Percentiles rank a stretch among this genome's conserved stretches.
These are phyloP conservation scores for Moringa oleifera DNA, from an alignment of 345 rosid species.

Conservation along the genomic window DNA sequence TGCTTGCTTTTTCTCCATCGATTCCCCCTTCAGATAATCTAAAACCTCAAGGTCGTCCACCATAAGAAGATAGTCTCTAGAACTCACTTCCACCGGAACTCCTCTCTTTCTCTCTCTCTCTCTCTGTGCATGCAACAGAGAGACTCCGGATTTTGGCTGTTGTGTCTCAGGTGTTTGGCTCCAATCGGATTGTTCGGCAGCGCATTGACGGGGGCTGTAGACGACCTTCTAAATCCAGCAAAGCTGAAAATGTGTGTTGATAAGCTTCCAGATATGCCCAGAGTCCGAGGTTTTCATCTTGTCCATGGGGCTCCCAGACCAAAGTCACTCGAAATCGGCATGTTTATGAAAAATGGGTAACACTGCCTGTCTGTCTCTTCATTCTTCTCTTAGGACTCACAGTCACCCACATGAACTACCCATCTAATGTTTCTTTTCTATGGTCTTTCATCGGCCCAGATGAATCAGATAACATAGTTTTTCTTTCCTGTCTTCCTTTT, in stretches of 20 bases:
- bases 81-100: no score
- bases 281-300: slow-evolving; percentile 38
- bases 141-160: not conserved
- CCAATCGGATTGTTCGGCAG: slow-evolving; percentile 1
- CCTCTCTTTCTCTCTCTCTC: not conserved
- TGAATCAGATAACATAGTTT: no score
- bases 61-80: no score
- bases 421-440: no score
- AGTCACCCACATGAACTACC: no score
- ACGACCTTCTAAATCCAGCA: slow-evolving; percentile 24
- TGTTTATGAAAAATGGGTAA: slow-evolving; percentile 79
- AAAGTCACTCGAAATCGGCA: slow-evolving; percentile 60
- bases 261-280: slow-evolving; percentile 65
- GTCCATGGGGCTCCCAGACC: slow-evolving; percentile 35
- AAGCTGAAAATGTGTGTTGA: slow-evolving; percentile 73
- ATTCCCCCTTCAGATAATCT: no score
- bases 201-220: slow-evolving; percentile 28
- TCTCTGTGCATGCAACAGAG: not conserved
- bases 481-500: no score
- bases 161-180: slow-evolving; percentile 4
- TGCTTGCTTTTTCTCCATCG: no score
- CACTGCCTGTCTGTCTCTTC: no score
- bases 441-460: no score
- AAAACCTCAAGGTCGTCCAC: no score
- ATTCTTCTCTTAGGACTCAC: no score